phyloP scores from a whole-genome alignment of 345 rosid species.

The Camelina laxa region DNA sequence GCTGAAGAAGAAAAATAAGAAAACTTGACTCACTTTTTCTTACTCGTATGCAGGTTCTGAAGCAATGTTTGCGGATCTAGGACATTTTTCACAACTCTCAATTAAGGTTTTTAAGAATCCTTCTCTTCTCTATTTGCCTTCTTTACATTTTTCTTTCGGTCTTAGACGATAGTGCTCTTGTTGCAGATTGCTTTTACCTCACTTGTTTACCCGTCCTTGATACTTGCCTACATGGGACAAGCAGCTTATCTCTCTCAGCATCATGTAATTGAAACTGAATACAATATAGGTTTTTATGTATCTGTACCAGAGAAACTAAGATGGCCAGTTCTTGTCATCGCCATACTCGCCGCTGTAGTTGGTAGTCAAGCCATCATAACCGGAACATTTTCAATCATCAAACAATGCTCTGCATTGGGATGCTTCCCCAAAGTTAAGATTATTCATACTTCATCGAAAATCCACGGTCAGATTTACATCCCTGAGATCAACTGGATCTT shows the following conservation, averaged over 20 bases:
- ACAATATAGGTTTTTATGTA: conserved; percentile 74
- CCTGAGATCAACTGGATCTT: conserved; percentile 94
- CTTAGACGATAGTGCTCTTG: not conserved
- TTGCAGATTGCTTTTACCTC: conserved; percentile 88
- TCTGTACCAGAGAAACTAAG: conserved; percentile 83
- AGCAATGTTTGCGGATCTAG: conserved; percentile 98
- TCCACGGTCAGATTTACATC: conserved; percentile 93
- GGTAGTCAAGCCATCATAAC: conserved; percentile 96
- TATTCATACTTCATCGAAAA: conserved; percentile 85
- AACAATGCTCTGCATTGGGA: conserved; percentile 83
- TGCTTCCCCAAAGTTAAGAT: conserved; percentile 91
- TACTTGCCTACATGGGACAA: conserved; percentile 96
- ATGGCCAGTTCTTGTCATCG: conserved; percentile 92
- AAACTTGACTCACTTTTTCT: not conserved
- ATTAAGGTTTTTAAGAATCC: conserved; percentile 58
- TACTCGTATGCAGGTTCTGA: conserved; percentile 62
- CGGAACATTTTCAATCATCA: conserved; percentile 90
- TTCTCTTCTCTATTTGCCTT: not conserved
- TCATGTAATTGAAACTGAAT: conserved; percentile 49
- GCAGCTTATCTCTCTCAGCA: conserved; percentile 88
- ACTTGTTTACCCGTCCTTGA: conserved; percentile 87
- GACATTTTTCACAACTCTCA: conserved; percentile 87
- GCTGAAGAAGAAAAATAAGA: not conserved
- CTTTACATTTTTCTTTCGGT: not conserved
- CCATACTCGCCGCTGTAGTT: conserved; percentile 93